phyloP scores from a whole-genome alignment of 106 monocot species.

The Allium fistulosum region DNA sequence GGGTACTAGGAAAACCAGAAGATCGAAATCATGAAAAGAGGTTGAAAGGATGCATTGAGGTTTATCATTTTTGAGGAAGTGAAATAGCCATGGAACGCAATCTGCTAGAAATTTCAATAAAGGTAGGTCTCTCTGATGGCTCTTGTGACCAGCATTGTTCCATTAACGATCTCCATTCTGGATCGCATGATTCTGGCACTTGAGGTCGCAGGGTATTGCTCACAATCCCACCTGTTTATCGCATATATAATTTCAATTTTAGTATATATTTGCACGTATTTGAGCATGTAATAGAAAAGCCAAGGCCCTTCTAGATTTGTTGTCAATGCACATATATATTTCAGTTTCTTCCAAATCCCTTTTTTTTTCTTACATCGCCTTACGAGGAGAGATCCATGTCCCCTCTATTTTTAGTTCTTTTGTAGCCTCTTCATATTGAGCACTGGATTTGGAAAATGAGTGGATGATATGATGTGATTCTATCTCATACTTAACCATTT shows the following conservation, averaged over 20 bases:
- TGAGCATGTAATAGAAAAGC: too few species aligned
- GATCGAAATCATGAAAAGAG: too few species aligned
- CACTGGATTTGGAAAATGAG: too few species aligned
- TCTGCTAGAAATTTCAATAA: slow-evolving; percentile 51
- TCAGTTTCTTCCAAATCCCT: too few species aligned
- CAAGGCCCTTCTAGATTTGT: too few species aligned
- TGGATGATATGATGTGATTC: too few species aligned
- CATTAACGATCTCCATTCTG: slow-evolving; percentile 76
- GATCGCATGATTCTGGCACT: slow-evolving; percentile 65
- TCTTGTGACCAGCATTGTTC: slow-evolving; percentile 83
- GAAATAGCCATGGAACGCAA: slow-evolving; percentile 64
- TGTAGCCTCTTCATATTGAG: too few species aligned
- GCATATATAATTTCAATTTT: background rate
- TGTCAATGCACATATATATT: too few species aligned
- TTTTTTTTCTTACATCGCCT: background rate
- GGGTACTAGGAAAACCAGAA: too few species aligned
- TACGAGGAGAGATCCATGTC: background rate
- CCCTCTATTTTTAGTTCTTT: too few species aligned
- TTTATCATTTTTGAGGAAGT: slow-evolving; percentile 11
- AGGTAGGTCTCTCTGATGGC: slow-evolving; percentile 65
- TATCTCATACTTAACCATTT: too few species aligned
- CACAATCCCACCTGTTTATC: slow-evolving; percentile 66
- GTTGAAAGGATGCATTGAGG: background rate
- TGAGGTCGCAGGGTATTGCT: slow-evolving; percentile 70
- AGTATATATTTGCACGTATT: background rate